Conservation (phyloP, 495 filamentous ascomycete genomes). For the Tuber calosporum region DNA sequence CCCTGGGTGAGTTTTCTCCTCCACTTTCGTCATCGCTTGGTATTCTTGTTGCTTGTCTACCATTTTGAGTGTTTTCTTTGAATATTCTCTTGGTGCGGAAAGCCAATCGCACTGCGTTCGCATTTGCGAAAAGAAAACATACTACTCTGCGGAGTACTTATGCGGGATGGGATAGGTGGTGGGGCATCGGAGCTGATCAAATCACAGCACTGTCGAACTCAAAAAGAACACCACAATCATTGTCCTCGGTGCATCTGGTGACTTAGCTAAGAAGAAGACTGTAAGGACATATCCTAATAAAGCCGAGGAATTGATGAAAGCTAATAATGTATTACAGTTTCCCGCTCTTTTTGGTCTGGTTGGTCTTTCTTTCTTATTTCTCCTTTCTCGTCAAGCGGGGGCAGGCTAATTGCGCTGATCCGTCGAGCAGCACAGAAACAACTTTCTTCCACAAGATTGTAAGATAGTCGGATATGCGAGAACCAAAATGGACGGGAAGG, state of each 20-base stretch:
- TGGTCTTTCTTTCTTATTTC: constrained; percentile 46
- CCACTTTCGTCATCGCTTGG: constrained; percentile 41
- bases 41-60: constrained; percentile 25
- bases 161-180: constrained; percentile 27
- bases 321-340: constrained; percentile 54
- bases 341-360: constrained; percentile 98
- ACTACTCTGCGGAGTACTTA: constrained; percentile 2
- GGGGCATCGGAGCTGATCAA: constrained; percentile 25
- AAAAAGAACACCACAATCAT: constrained; percentile 98
- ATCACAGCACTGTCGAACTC: constrained; percentile 70
- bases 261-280: constrained; percentile 99
- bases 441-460: constrained; percentile 96
- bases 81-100: background rate
- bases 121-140: background rate
- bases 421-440: constrained; percentile 74
- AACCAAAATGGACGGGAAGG: constrained; percentile 97
- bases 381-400: background rate
- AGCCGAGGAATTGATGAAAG: background rate
- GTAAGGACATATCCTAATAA: constrained; percentile 51
- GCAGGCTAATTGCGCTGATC: constrained; percentile 17
- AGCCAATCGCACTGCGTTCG: constrained; percentile 36
- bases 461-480: constrained; percentile 98
- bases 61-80: constrained; percentile 27
- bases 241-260: constrained; percentile 92
- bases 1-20: constrained; percentile 56